Evolutionary conservation across 2,329 filamentous ascomycete genomes (phyloP).

Genomic region (Alternaria atra): DNA sequence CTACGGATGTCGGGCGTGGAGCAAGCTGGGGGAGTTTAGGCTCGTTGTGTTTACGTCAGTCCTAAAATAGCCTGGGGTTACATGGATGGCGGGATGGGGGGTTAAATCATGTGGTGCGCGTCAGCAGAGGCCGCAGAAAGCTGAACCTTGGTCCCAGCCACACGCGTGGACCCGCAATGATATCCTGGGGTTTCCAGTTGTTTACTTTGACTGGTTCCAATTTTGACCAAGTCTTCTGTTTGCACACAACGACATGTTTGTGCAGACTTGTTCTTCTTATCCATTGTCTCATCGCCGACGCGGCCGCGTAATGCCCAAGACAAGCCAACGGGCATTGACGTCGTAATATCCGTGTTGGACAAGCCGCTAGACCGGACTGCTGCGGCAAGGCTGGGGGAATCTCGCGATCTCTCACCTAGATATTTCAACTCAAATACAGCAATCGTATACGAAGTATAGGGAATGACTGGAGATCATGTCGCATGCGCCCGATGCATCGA

Average conservation of each 20-base stretch:
- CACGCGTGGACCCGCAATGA: too few relatives aligned
- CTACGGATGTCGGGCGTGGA: neutral
- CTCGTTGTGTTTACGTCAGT: constrained; percentile 8
- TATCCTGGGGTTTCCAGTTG: neutral
- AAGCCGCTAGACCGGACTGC: constrained; percentile 28
- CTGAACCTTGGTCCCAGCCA: neutral
- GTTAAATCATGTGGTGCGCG: neutral
- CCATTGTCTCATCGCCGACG: neutral
- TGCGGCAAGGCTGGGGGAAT: neutral
- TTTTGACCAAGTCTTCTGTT: neutral
- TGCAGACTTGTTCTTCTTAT: neutral
- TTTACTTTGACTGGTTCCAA: neutral
- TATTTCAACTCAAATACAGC: neutral
- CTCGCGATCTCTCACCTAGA: neutral
- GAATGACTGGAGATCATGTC: constrained; percentile 42
- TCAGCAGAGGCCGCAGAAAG: too few relatives aligned
- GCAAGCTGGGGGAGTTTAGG: neutral
- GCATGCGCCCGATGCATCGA: constrained; percentile 24
- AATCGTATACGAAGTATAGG: constrained; percentile 17
- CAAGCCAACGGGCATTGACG: constrained; percentile 1
- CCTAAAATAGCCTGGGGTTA: constrained; percentile 15
- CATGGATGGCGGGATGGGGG: neutral
- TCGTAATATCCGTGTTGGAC: constrained; percentile 11
- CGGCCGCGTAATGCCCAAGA: constrained; percentile 29
- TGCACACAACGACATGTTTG: neutral